phyloP scores from a whole-genome alignment of 2,329 filamentous ascomycete genomes.

The Paraconiothyrium sp. region DNA sequence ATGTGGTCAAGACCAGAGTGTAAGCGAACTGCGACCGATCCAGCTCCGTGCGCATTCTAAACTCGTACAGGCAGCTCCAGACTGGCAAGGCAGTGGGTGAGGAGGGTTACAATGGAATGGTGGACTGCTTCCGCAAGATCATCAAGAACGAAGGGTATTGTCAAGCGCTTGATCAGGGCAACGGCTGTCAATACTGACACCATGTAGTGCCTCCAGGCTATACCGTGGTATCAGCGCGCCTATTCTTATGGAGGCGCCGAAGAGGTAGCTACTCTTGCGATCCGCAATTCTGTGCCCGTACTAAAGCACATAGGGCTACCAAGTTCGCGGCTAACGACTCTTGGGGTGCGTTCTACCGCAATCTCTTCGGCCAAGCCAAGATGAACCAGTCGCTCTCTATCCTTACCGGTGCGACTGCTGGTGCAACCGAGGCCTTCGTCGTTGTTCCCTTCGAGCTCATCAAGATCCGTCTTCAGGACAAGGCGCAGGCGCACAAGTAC shows the following conservation, averaged over 20 bases:
- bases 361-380: slow-evolving; percentile 81
- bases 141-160: slow-evolving; percentile 90
- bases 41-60: slow-evolving; percentile 29
- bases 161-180: slow-evolving; percentile 8
- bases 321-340: slow-evolving; percentile 99
- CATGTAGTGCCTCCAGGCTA: slow-evolving; percentile 77
- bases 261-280: slow-evolving; percentile 61
- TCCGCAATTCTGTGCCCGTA: not conserved
- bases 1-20: slow-evolving; percentile 98
- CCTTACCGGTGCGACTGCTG: slow-evolving; percentile 91
- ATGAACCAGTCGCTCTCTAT: slow-evolving; percentile 93
- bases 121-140: slow-evolving; percentile 98
- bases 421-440: slow-evolving; percentile 94
- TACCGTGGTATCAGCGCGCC: slow-evolving; percentile 96
- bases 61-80: slow-evolving; percentile 78
- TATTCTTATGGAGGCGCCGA: slow-evolving; percentile 97
- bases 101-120: slow-evolving; percentile 94
- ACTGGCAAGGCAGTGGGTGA: slow-evolving; percentile 75
- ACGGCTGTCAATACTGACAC: slow-evolving; percentile 24
- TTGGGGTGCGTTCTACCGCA: slow-evolving; percentile 95
- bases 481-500: slow-evolving; percentile 89
- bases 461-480: slow-evolving; percentile 98
- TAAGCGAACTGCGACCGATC: slow-evolving; percentile 59
- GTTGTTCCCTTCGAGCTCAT: slow-evolving; percentile 98
- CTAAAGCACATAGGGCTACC: slow-evolving; percentile 71